Evolutionary conservation across 1,284 basidiomycete genomes (phyloP).

Genomic region (Violaceomyces palustris): DNA sequence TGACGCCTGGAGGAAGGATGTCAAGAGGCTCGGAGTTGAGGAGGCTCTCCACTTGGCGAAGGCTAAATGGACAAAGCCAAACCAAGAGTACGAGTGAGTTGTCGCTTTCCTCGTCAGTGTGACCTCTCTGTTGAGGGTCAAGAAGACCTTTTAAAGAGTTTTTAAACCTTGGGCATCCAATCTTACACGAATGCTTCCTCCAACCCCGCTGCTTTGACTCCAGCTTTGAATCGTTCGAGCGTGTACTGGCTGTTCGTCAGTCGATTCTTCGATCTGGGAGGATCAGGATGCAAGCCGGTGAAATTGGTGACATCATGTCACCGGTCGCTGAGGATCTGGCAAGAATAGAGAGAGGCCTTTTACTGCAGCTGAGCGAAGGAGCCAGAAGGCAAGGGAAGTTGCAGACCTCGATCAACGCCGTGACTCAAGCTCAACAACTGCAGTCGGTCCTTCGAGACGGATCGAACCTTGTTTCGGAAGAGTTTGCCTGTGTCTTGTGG

Average conservation of each 20-base stretch:
- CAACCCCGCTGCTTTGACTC: too few species aligned
- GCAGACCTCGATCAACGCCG: slow-evolving; percentile 80
- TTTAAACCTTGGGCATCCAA: too few species aligned
- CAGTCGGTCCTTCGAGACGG: slow-evolving; percentile 39
- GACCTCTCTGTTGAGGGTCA: too few species aligned
- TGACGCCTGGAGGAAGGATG: slow-evolving; percentile 15
- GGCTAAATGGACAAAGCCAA: slow-evolving; percentile 5
- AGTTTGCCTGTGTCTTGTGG: slow-evolving; percentile 88
- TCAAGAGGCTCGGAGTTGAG: slow-evolving; percentile 6
- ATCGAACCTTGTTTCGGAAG: slow-evolving; percentile 61
- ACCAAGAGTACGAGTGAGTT: too few species aligned
- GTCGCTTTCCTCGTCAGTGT: too few species aligned
- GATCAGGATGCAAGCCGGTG: slow-evolving; percentile 64
- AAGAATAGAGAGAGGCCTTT: slow-evolving; percentile 66
- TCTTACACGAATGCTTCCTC: too few species aligned
- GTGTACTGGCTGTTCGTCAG: slow-evolving; percentile 72
- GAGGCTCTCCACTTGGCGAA: slow-evolving; percentile 16
- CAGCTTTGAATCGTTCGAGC: slow-evolving; percentile 73
- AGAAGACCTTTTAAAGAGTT: too few species aligned
- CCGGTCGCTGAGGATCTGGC: slow-evolving; percentile 60
- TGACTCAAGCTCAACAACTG: slow-evolving; percentile 68
- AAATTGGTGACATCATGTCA: slow-evolving; percentile 66
- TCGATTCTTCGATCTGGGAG: slow-evolving; percentile 70
- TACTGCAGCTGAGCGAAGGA: slow-evolving; percentile 68
- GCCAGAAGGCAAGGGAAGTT: slow-evolving; percentile 67